Conservation (phyloP, 257 asterid species). For the Gentiana macrophylla region DNA sequence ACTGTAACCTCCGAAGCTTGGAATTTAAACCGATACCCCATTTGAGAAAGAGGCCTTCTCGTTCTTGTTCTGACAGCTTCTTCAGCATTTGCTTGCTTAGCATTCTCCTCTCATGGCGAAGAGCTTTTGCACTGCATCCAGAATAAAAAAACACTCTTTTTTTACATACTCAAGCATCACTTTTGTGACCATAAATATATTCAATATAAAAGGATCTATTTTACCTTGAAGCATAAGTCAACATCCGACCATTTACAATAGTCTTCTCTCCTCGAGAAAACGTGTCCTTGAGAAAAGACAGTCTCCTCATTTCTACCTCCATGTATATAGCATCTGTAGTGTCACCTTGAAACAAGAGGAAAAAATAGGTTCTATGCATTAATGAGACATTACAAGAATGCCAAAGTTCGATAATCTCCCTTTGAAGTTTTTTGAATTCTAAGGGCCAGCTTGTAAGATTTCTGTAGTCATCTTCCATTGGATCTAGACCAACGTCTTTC, state of each 20-base stretch:
- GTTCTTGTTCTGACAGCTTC: slow-evolving; percentile 66
- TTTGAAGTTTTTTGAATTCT: slow-evolving; percentile 72
- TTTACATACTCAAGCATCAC: neutral
- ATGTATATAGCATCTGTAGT: slow-evolving; percentile 77
- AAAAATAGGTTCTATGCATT: slow-evolving; percentile 80
- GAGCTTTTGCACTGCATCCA: slow-evolving; percentile 50
- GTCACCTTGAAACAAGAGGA: slow-evolving; percentile 81
- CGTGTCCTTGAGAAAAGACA: slow-evolving; percentile 54
- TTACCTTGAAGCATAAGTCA: slow-evolving; percentile 65
- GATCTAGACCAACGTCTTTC: slow-evolving; percentile 77
- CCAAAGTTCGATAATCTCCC: slow-evolving; percentile 80
- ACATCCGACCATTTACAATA: slow-evolving; percentile 38
- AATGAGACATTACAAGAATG: slow-evolving; percentile 65
- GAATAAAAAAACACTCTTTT: neutral
- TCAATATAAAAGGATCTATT: neutral
- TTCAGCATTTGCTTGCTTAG: slow-evolving; percentile 62
- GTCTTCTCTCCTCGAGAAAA: slow-evolving; percentile 55
- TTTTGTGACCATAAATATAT: neutral
- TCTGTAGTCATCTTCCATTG: slow-evolving; percentile 56
- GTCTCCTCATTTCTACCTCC: slow-evolving; percentile 80
- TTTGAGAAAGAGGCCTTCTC: slow-evolving; percentile 61
- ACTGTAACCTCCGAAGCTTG: slow-evolving; percentile 60
- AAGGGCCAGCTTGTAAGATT: slow-evolving; percentile 48
- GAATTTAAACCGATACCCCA: slow-evolving; percentile 69
- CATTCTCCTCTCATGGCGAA: slow-evolving; percentile 63